These are phyloP conservation scores for Nannochloris sp. DNA, from an alignment of 139 green algal genomes.

Conservation along the genomic window DNA sequence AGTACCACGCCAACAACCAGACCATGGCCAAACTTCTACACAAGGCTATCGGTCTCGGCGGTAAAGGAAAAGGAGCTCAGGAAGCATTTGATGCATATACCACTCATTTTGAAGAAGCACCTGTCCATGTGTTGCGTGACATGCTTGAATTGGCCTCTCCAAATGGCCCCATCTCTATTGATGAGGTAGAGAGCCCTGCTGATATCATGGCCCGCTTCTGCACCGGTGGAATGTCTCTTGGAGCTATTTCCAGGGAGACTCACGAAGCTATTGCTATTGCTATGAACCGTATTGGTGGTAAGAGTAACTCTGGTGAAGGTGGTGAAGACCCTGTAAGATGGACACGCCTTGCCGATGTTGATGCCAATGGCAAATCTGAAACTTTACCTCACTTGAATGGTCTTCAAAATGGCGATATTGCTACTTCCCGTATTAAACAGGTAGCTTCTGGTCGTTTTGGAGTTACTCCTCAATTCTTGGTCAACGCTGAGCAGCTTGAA, in stretches of 20 bases:
- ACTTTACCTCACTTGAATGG: conserved; percentile 87
- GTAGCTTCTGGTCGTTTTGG: conserved; percentile 94
- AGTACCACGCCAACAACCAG: conserved; percentile 99
- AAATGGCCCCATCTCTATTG: conserved; percentile 55
- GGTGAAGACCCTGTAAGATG: conserved; percentile 90
- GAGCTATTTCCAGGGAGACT: conserved; percentile 92
- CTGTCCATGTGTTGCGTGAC: conserved; percentile 79
- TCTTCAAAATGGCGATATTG: conserved; percentile 89
- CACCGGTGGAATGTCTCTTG: conserved; percentile 98
- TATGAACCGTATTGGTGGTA: conserved; percentile 98
- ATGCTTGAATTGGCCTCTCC: conserved; percentile 71
- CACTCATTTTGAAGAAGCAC: conserved; percentile 74
- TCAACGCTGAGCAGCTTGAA: conserved; percentile 97
- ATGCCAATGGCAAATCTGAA: conserved; percentile 58
- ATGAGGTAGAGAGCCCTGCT: conserved; percentile 78
- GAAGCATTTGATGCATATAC: conserved; percentile 81
- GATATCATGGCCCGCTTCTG: conserved; percentile 95
- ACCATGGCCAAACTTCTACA: conserved; percentile 99
- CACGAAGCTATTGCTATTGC: conserved; percentile 98
- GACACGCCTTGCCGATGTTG: conserved; percentile 66
- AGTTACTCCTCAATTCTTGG: conserved; percentile 95
- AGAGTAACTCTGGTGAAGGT: conserved; percentile 79
- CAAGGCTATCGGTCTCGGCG: conserved; percentile 90
- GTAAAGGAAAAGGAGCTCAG: conserved; percentile 31
- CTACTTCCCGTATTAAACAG: conserved; percentile 93